Evolutionary conservation across 2,329 filamentous ascomycete species (phyloP), one percentile per base, ranked within the genome.

Genomic region (Fusarium longipes): DNA sequence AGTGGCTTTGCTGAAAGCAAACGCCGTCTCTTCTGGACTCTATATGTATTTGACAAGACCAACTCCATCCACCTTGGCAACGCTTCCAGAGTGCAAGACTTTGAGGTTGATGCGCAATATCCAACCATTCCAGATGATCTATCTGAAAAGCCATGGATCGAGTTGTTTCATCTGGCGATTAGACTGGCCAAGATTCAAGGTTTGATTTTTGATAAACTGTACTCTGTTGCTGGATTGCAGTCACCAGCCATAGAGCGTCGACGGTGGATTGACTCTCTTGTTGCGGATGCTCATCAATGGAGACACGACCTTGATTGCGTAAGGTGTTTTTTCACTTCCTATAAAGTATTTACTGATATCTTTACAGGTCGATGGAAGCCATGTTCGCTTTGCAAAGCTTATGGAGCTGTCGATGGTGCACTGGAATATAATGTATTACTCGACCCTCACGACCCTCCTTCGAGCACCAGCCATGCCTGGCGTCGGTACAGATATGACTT

Each of bases 381-480:
- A 38, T 7, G 61, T 68, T 6, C 58, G 50, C 2, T 66, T 53
- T 24, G 17, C n/a, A 0, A 35, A 60, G 9, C 22, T 70, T 1
- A 33, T 60, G 0, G 40, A 42, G 3, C 5, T 70, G 3, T 70
- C 68, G 1, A 53, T 40, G 9, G 39, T 18, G 2, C 57, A 63
- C 18, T 68, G 68, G 68, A 52, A 70, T 7, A 70, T 68, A 17
- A 68, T 70, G 64, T 70, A 68, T n/a, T 70, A 70, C 2, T 63
- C 68, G 1, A 70, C 67, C 2, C 33, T 70, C 4, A 70, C 64
- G 11, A 47, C 59, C 20, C 44, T 70, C 0, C 30, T 70, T 14
- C 42, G 68, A 35, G 68, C 67, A 6, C 60, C 64, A 11, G 57
- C 57, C 3, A 39, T 44, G 33, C 58, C 60, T 0, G 64, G 64